phyloP scores from a whole-genome alignment of 78 protist genomes.

The Guillardia theta region DNA sequence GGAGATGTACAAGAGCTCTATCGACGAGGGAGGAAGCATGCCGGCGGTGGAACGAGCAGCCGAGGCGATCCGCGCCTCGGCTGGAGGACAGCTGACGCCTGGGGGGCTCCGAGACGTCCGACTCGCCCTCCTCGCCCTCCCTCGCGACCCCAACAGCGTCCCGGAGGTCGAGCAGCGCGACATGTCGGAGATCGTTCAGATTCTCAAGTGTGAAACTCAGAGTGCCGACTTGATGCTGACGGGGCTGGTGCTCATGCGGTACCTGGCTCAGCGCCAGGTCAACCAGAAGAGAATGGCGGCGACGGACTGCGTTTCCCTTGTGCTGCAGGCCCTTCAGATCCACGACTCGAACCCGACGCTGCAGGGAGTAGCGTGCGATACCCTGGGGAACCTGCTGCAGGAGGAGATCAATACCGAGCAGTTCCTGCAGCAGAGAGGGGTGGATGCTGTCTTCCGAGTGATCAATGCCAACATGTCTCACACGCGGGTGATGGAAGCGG shows the following conservation, averaged over 20 bases:
- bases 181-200: neutral
- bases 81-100: neutral
- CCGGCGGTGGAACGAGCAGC: neutral
- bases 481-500: slow-evolving; percentile 27
- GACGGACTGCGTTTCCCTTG: neutral
- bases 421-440: neutral
- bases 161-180: neutral
- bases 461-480: neutral
- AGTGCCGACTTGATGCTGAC: neutral
- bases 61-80: neutral
- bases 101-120: neutral
- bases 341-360: slow-evolving; percentile 21
- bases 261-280: neutral
- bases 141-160: neutral
- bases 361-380: slow-evolving; percentile 25
- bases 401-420: neutral
- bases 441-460: neutral
- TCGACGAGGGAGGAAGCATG: no score
- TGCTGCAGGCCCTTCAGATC: neutral
- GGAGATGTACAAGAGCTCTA: neutral
- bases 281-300: neutral
- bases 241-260: neutral
- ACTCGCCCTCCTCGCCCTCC: neutral
- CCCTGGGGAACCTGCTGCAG: slow-evolving; percentile 2
- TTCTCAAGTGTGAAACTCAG: neutral